Evolutionary conservation across 1,139 yeast species (phyloP).

Genomic region (Fermentozyma sake): DNA sequence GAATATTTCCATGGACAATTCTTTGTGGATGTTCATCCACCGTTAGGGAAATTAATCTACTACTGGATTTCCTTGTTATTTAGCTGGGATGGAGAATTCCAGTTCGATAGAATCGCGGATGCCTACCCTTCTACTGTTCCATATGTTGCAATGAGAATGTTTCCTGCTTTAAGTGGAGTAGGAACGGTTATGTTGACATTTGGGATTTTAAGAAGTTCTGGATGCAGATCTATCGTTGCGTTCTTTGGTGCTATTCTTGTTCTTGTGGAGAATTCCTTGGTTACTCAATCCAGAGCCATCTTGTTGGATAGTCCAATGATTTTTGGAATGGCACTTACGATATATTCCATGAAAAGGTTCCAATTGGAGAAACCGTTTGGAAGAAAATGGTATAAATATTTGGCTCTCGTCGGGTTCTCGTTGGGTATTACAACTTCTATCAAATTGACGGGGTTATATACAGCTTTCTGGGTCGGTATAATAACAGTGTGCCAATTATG

Average conservation of each 20-base stretch:
- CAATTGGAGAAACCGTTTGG: slow-evolving; percentile 33
- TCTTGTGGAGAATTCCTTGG: slow-evolving; percentile 50
- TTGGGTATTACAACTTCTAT: slow-evolving; percentile 52
- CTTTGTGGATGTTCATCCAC: slow-evolving; percentile 61
- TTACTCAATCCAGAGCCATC: slow-evolving; percentile 46
- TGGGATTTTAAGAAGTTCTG: slow-evolving; percentile 43
- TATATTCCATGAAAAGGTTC: slow-evolving; percentile 42
- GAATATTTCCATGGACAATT: slow-evolving; percentile 59
- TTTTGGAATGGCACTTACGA: slow-evolving; percentile 34
- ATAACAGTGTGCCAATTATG: slow-evolving; percentile 46
- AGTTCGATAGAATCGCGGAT: slow-evolving; percentile 29
- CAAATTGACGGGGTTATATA: slow-evolving; percentile 51
- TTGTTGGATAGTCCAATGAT: slow-evolving; percentile 50
- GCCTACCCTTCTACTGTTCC: slow-evolving; percentile 29
- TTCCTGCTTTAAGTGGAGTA: slow-evolving; percentile 39
- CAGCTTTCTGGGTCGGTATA: slow-evolving; percentile 46
- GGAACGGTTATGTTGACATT: slow-evolving; percentile 43
- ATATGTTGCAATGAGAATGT: slow-evolving; percentile 29
- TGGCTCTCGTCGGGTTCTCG: slow-evolving; percentile 43
- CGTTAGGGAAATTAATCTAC: slow-evolving; percentile 49
- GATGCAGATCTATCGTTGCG: slow-evolving; percentile 40
- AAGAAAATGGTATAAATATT: slow-evolving; percentile 39
- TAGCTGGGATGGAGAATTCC: slow-evolving; percentile 45
- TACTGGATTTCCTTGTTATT: slow-evolving; percentile 34
- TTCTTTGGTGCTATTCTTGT: slow-evolving; percentile 43